These are phyloP conservation scores for Mikania micrantha DNA, from an alignment of 129 eudicot species.

Conservation along the genomic window DNA sequence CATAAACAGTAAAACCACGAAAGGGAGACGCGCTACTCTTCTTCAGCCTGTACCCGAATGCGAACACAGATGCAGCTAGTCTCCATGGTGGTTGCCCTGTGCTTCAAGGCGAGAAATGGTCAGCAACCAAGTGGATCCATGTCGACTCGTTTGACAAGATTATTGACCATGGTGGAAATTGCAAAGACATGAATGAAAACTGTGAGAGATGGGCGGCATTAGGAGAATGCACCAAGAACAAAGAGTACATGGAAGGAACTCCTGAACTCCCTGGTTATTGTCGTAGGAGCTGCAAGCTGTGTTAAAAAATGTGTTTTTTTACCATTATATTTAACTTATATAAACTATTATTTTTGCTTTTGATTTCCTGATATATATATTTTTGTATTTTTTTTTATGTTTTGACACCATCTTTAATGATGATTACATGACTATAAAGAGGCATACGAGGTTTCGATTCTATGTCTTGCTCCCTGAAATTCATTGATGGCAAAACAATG, in stretches of 20 bases:
- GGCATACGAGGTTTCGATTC: too few species aligned
- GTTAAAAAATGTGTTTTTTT: constrained; percentile 28
- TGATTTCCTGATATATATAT: constrained; percentile 9
- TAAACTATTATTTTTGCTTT: background rate
- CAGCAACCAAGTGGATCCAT: constrained; percentile 91
- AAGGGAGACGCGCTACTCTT: constrained; percentile 97
- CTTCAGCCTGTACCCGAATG: constrained; percentile 74
- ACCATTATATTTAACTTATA: constrained; percentile 13
- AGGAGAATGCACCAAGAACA: constrained; percentile 79
- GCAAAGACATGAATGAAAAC: constrained; percentile 50
- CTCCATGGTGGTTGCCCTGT: constrained; percentile 90
- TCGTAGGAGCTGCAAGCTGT: constrained; percentile 70
- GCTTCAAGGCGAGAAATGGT: constrained; percentile 76
- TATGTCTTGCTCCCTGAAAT: background rate
- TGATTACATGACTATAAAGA: background rate
- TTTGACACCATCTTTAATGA: background rate
- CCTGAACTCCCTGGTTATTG: constrained; percentile 72
- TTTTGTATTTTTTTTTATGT: background rate
- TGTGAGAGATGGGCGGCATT: constrained; percentile 89
- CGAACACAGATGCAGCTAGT: constrained; percentile 60
- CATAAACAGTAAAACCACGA: constrained; percentile 66
- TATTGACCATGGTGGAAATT: constrained; percentile 39
- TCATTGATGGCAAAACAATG: too few species aligned
- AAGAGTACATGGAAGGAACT: constrained; percentile 76
- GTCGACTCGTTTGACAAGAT: constrained; percentile 70